phyloP scores from a whole-genome alignment of 2,329 filamentous ascomycete genomes.

The Periconia digitata region DNA sequence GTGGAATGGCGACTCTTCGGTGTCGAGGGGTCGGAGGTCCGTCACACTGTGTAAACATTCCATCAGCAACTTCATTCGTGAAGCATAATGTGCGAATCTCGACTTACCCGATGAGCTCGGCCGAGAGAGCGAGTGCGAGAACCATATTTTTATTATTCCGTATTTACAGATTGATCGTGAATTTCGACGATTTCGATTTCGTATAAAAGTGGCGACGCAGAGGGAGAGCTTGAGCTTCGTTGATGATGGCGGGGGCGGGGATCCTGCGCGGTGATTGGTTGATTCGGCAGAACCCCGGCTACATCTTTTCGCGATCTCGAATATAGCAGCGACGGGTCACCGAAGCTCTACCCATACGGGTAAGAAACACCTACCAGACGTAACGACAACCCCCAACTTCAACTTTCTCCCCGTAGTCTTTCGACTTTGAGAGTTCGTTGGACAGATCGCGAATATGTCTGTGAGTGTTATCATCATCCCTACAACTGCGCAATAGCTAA shows the following conservation, averaged over 20 bases:
- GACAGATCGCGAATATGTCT: constrained; percentile 39
- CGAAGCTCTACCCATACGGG: constrained; percentile 2
- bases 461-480: constrained; percentile 24
- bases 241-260: constrained; percentile 11
- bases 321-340: background rate
- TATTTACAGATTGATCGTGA: background rate
- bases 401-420: background rate
- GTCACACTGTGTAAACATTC: constrained; percentile 76
- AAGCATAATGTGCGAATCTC: background rate
- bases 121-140: constrained; percentile 42
- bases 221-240: constrained; percentile 4
- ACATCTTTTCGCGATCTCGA: constrained; percentile 1
- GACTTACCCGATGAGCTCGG: constrained; percentile 40
- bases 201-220: constrained; percentile 1
- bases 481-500: constrained; percentile 24
- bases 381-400: background rate
- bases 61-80: background rate
- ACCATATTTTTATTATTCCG: constrained; percentile 33
- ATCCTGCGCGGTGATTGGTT: constrained; percentile 9
- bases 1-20: constrained; percentile 80
- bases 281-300: constrained; percentile 2
- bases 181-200: background rate
- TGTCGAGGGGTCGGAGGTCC: constrained; percentile 82
- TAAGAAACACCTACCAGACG: background rate
- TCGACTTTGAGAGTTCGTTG: background rate